These are phyloP conservation scores for Cornus controversa DNA, from an alignment of 148 eudicot genomes.

Conservation along the genomic window DNA sequence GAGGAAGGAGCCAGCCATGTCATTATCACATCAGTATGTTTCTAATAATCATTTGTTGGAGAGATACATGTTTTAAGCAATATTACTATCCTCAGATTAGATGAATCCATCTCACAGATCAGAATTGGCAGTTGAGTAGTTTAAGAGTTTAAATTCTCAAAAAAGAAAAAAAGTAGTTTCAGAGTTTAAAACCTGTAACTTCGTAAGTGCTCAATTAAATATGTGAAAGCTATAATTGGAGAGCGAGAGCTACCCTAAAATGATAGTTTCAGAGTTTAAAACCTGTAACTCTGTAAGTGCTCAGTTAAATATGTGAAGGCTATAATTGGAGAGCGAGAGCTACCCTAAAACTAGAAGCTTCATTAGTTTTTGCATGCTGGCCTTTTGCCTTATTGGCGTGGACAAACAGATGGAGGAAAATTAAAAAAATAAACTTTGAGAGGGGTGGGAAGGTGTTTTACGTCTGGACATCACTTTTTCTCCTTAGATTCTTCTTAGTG, in stretches of 20 bases:
- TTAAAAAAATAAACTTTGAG: neutral
- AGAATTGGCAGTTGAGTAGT: neutral
- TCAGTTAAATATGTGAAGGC: neutral
- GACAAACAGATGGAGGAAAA: neutral
- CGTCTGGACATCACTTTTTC: neutral
- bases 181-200: no score
- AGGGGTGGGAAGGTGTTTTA: neutral
- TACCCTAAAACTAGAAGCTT: no score
- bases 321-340: neutral
- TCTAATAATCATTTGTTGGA: neutral
- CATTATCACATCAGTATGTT: slow-evolving; percentile 85
- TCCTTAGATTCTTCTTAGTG: no score
- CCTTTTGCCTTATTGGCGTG: neutral
- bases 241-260: neutral
- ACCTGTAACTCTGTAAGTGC: neutral
- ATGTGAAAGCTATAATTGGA: neutral
- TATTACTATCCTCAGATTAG: neutral
- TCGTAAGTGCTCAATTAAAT: neutral
- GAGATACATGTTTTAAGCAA: neutral
- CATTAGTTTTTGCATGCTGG: no score
- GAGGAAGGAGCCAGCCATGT: slow-evolving; percentile 98
- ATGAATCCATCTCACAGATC: neutral
- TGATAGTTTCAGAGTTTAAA: neutral
- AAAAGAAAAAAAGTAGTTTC: no score
- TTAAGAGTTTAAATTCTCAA: no score